Percentiles rank a stretch among this genome's conserved stretches.
Conservation (phyloP, 169 alveolate species). For the Eimeria falciformis region DNA sequence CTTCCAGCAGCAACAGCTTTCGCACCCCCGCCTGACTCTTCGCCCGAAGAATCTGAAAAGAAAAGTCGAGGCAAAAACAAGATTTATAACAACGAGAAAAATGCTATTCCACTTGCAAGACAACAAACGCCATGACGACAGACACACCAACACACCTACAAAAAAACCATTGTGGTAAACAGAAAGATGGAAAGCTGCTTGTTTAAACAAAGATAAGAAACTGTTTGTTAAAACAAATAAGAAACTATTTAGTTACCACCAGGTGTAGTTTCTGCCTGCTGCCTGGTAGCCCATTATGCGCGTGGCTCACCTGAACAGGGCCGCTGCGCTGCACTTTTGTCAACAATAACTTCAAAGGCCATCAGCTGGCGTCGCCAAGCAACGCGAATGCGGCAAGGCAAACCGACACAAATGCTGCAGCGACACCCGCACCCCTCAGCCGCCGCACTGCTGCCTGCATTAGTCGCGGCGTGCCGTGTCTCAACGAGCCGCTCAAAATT, state of each 20-base stretch:
- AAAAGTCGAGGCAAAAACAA: no score
- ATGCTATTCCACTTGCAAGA: no score
- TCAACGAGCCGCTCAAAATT: slow-evolving; percentile 37
- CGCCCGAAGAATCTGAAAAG: slow-evolving; percentile 58
- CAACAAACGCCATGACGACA: no score
- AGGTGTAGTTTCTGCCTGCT: no score
- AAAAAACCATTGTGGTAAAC: no score
- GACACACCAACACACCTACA: no score
- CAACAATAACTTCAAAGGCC: slow-evolving; percentile 61
- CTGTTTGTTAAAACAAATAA: no score
- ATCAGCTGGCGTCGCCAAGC: slow-evolving; percentile 60
- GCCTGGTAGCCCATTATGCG: no score
- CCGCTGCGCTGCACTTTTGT: slow-evolving; percentile 44
- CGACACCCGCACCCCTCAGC: slow-evolving; percentile 51
- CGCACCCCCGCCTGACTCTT: slow-evolving; percentile 13
- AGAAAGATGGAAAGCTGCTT: no score
- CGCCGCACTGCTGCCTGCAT: background rate
- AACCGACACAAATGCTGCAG: slow-evolving; percentile 43
- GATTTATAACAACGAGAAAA: no score
- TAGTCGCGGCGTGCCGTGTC: slow-evolving; percentile 37
- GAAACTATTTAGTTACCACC: no score
- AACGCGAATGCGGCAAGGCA: slow-evolving; percentile 53
- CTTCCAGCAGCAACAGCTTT: background rate
- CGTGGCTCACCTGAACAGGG: slow-evolving; percentile 59
- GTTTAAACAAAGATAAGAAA: no score